Evolutionary conservation across 768 basidiomycete species (phyloP).

Genomic region (Dacryopinax primogenitus): DNA sequence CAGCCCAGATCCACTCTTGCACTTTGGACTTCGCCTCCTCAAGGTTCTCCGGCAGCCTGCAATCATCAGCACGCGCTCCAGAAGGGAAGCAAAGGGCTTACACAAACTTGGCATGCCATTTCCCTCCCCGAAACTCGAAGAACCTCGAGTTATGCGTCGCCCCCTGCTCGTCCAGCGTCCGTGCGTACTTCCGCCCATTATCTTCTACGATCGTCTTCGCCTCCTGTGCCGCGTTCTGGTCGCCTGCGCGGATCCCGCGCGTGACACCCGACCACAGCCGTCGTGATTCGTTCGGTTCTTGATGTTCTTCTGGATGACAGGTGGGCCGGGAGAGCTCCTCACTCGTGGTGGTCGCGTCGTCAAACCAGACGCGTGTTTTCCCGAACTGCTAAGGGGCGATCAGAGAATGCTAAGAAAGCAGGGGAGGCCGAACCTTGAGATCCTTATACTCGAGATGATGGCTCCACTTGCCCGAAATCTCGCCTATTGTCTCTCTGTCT

Average conservation of each 20-base stretch:
- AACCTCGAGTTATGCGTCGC: conserved; percentile 59
- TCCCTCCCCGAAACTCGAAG: conserved; percentile 64
- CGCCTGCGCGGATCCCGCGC: conserved; percentile 65
- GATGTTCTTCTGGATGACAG: conserved; percentile 73
- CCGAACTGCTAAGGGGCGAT: conserved; percentile 37
- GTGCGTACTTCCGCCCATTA: conserved; percentile 70
- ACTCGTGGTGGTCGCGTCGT: conserved; percentile 57
- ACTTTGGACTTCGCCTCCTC: conserved; percentile 52
- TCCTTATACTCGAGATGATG: conserved; percentile 75
- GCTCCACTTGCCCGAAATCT: conserved; percentile 84
- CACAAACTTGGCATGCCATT: conserved; percentile 72
- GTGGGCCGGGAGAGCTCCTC: conserved; percentile 63
- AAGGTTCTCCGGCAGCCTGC: conserved; percentile 53
- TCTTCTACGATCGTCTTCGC: conserved; percentile 88
- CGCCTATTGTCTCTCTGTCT: conserved; percentile 55
- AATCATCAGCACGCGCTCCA: conserved; percentile 10
- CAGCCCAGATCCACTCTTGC: conserved; percentile 64
- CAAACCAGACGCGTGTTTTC: conserved; percentile 66
- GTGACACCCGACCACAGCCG: conserved; percentile 81
- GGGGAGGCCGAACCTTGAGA: conserved; percentile 38
- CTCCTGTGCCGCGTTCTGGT: conserved; percentile 88
- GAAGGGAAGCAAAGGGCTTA: conserved; percentile 29
- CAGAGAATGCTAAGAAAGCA: background rate
- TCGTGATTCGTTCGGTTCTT: conserved; percentile 82
- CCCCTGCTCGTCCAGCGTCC: conserved; percentile 59